Base-by-base conservation (phyloP, 2,329 filamentous ascomycete species). In the Geoglossum cookeanum region DNA sequence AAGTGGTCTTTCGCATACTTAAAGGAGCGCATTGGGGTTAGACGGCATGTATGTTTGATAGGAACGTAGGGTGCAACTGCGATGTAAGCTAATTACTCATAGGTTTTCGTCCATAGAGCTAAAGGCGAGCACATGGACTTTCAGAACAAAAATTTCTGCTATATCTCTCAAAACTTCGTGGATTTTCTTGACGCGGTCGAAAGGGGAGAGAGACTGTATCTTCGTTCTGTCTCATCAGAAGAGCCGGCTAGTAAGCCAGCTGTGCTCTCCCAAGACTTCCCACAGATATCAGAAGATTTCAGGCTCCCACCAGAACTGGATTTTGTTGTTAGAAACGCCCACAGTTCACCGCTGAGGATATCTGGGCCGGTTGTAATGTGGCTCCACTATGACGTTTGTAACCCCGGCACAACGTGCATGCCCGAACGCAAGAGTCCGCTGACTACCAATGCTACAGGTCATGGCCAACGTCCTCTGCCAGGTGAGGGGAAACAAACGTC, bases 401-500 rank as follows among this genome's bases (percentile, higher is more conserved):
- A 53, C 3, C 17, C 33, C 32, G 30, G 22, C 33, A 37, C 33
- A 37, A 6, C 7, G 3, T 37, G 33, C 4, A 15, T 42, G 39
- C 13, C n/a, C 39, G 39, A 42, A 15, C 13, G 35, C 35, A 9
- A 37, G 55, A 45, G 6, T 53, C 32, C 22, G 30, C 54, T 55
- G 32, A 45, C 9, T 78, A 87, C 92, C 15, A 37, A 6, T 53
- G n/a, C 49, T 32, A 4, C 33, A 53, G 49, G 49, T 53, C 32
- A 89, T 94, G 77, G 86, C 87, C 55, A 95, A 94, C 64, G 75
- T 94, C 3, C 83, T 92, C 59, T 88, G 83, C 64, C 89, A 95
- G 66, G 76, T 94, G 55, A 71, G 72, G 42, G 88, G 89, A 3
- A 75, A 77, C 0, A 94, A 92, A 66, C 77, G 78, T 32, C 74